Percentiles rank a stretch among this genome's conserved stretches.
Conservation (phyloP, 345 rosid species). For the Carallia pectinifolia region DNA sequence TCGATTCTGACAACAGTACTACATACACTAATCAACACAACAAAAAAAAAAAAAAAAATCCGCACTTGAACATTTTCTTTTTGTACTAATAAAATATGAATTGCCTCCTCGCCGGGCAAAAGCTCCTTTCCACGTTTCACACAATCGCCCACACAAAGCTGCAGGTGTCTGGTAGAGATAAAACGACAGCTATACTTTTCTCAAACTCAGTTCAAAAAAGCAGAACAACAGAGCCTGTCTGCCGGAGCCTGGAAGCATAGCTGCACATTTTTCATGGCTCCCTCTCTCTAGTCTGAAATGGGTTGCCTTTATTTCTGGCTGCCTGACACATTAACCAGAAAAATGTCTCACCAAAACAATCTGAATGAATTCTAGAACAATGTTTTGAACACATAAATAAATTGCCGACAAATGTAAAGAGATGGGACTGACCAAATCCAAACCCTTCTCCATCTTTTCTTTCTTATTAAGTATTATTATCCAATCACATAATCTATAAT, state of each 20-base stretch:
- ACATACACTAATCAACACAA: no score
- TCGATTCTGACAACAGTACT: no score
- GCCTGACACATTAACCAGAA: conserved; percentile 7
- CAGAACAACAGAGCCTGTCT: conserved; percentile 10
- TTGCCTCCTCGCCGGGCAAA: no score
- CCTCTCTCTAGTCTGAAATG: neutral
- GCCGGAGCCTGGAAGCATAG: conserved; percentile 16
- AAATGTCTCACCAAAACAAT: conserved; percentile 7
- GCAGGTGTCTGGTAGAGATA: neutral
- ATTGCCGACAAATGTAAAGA: neutral
- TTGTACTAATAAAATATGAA: no score
- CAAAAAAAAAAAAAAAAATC: no score
- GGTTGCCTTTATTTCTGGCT: neutral
- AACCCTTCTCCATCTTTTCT: neutral
- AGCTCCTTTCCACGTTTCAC: neutral
- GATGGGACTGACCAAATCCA: neutral
- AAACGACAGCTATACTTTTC: neutral
- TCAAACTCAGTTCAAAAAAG: neutral
- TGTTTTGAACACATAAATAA: neutral
- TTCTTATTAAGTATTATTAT: neutral
- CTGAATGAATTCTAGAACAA: neutral
- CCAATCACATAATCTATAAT: no score
- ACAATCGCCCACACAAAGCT: neutral
- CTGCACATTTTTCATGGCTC: neutral
- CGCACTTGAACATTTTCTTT: no score